Evolutionary conservation across 257 asterid species (phyloP).

Genomic region (Parsonsia alboflavescens): DNA sequence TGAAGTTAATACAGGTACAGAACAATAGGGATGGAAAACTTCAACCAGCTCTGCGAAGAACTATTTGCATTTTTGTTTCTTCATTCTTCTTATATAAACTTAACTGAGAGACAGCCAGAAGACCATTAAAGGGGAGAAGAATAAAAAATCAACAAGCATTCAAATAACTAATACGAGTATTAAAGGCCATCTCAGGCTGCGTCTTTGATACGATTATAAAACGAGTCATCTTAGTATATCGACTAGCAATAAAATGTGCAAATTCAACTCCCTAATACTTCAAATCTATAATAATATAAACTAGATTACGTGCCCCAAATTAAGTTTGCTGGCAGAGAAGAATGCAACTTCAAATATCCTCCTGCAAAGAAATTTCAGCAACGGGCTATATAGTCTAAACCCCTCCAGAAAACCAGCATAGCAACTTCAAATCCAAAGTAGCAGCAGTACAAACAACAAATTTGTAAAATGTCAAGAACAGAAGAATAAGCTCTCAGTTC

Average conservation of each 20-base stretch:
- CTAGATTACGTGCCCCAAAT: not conserved
- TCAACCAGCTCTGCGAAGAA: too few species aligned
- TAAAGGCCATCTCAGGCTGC: too few species aligned
- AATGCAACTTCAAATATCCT: not conserved
- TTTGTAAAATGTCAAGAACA: not conserved
- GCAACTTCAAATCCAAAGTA: slow-evolving; percentile 6
- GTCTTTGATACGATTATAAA: too few species aligned
- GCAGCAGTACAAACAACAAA: slow-evolving; percentile 8
- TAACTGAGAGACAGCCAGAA: too few species aligned
- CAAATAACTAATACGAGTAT: too few species aligned
- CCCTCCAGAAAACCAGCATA: not conserved
- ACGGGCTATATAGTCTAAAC: too few species aligned
- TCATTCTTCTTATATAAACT: too few species aligned
- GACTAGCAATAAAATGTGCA: not conserved
- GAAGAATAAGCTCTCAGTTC: not conserved
- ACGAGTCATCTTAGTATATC: not conserved
- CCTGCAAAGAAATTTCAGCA: not conserved
- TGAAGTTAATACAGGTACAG: too few species aligned
- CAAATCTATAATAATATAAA: not conserved
- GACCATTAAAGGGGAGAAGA: too few species aligned
- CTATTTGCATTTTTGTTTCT: too few species aligned
- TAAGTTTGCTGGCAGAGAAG: slow-evolving; percentile 7
- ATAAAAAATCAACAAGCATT: too few species aligned
- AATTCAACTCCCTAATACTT: not conserved
- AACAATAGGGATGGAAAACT: too few species aligned